Percentiles rank a stretch among this genome's conserved stretches.
These are phyloP conservation scores for Fragaria ananassa DNA, from an alignment of 306 rosid genomes.

Conservation along the genomic window DNA sequence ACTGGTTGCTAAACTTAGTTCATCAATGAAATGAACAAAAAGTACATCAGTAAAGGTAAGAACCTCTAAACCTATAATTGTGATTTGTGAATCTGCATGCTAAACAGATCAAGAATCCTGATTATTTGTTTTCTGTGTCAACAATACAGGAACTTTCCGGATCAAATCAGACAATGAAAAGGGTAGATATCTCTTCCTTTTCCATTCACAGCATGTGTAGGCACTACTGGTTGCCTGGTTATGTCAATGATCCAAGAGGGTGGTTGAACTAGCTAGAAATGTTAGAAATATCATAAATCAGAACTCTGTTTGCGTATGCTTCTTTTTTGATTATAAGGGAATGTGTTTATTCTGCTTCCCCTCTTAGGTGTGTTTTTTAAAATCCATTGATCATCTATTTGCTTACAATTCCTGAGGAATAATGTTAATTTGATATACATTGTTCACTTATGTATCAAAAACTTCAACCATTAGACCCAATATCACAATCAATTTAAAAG, in stretches of 20 bases:
- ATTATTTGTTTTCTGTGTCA: background rate
- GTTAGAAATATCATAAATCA: background rate
- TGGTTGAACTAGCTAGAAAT: no score
- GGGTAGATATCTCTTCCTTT: no score
- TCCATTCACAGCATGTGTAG: no score
- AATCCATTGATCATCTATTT: background rate
- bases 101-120: background rate
- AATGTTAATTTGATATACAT: background rate
- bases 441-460: background rate
- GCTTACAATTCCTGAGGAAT: background rate
- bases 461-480: background rate
- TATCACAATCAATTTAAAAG: background rate
- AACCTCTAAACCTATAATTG: no score
- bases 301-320: background rate
- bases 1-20: background rate
- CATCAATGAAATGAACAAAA: background rate
- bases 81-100: background rate
- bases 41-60: background rate
- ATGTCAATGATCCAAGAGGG: no score
- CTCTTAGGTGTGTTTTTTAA: background rate
- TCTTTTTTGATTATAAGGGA: background rate
- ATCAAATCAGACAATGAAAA: no score
- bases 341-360: background rate
- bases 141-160: background rate
- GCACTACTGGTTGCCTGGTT: no score